These are phyloP conservation scores for Priceomyces haplophilus DNA, from an alignment of 805 yeast genomes.

Conservation along the genomic window DNA sequence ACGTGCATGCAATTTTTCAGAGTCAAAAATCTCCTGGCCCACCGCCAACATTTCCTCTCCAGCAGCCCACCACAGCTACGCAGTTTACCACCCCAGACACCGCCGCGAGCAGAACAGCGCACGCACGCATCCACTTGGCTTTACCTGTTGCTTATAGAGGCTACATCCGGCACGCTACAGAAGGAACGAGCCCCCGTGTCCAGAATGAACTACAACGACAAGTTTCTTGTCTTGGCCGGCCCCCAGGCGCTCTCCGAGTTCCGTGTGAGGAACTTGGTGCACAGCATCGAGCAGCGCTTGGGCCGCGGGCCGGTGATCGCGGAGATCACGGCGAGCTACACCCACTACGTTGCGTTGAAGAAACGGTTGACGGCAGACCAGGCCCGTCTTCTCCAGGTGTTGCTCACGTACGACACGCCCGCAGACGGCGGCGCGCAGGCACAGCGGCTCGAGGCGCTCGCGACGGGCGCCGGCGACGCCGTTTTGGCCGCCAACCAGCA, in stretches of 20 bases:
- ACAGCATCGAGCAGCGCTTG: slow-evolving; percentile 70
- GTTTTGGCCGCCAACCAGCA: slow-evolving; percentile 43
- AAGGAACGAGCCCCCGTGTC: neutral
- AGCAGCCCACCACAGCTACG: neutral
- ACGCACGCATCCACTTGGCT: neutral
- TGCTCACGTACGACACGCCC: slow-evolving; percentile 73
- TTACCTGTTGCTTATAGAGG: neutral
- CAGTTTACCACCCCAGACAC: neutral
- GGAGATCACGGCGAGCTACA: slow-evolving; percentile 67
- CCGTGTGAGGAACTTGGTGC: slow-evolving; percentile 69
- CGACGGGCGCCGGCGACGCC: slow-evolving; percentile 26
- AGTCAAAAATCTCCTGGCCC: slow-evolving; percentile 1
- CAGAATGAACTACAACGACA: slow-evolving; percentile 17
- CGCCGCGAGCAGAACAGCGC: neutral
- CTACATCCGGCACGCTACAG: neutral
- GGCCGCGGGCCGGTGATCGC: slow-evolving; percentile 59
- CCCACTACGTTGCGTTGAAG: slow-evolving; percentile 74
- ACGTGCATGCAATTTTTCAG: neutral
- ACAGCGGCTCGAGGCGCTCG: slow-evolving; percentile 34
- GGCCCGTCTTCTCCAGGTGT: slow-evolving; percentile 48
- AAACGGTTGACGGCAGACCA: slow-evolving; percentile 38
- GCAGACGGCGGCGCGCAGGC: slow-evolving; percentile 53
- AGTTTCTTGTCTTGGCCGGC: slow-evolving; percentile 63
- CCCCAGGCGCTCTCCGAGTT: slow-evolving; percentile 87
- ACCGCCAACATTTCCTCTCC: no score